Evolutionary conservation across 306 rosid genomes (phyloP), one percentile per base, ranked within the genome.

Genomic region (Sindora glabra): DNA sequence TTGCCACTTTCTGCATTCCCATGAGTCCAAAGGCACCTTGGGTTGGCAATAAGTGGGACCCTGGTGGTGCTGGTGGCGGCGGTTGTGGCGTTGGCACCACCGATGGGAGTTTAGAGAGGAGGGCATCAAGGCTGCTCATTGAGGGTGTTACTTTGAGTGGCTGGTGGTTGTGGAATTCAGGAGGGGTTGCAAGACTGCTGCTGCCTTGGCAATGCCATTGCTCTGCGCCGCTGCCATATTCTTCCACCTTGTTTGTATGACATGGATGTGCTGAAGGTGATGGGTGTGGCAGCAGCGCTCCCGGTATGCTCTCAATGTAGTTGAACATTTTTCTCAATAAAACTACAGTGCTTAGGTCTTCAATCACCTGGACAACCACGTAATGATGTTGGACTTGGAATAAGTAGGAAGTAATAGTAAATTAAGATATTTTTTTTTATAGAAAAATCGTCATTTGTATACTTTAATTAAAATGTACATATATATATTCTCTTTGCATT

Each of bases 281-380:
- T 19, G 99, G 99, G 53, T 94, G 99, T n/a, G 99, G 99, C 5
- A 94, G 70, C 10, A 94, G 84, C 29, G 86, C 99, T 0, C 99
- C 99, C 3, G 99, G 99, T 23, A 94, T 94, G 81, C 99, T 94
- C 68, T 84, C 99, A 2, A 94, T 89, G 83, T 89, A 94, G 80
- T 86, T 77, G 56, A 94, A 77, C 69, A 84, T 94, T 81, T 94
- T 94, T 23, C 95, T 71, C 40, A 94, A 42, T 3, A 84, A 73
- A 53, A 89, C 95, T 3, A 94, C 89, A 42, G 86, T 86, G 81
- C 83, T 84, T 54, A 94, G 68, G 75, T 94, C 99, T 71, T 92
- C 99, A 42, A 83, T 74, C 55, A 86, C 90, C 97, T 90, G 61
- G 1, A 66, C 32, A 69, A 0, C 59, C 76, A 56, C 9, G 6